phyloP scores from a whole-genome alignment of 345 rosid species.

The Schrenkiella parvula region DNA sequence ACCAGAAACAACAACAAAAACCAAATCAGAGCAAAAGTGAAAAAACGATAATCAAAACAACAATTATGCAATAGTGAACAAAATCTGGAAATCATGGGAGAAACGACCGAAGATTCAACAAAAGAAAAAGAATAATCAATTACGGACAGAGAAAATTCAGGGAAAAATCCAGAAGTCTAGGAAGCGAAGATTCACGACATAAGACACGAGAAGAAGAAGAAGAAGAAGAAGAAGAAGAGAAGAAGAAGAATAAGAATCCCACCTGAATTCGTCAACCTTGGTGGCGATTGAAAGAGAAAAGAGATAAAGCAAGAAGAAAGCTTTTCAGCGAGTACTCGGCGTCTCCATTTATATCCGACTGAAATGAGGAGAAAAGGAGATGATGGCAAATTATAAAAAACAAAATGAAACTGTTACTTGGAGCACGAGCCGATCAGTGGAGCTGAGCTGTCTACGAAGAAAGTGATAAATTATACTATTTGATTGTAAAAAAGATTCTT shows the following conservation, averaged over 20 bases:
- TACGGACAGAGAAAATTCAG: background rate
- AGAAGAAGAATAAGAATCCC: background rate
- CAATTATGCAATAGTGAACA: background rate
- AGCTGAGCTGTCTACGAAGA: slow-evolving; percentile 28
- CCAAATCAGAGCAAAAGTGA: background rate
- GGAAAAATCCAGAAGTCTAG: background rate
- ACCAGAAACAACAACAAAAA: background rate
- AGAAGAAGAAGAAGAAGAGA: background rate
- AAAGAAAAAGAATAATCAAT: background rate
- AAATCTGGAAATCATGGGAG: background rate
- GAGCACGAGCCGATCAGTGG: slow-evolving; percentile 24
- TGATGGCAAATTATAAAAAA: background rate
- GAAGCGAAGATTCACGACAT: background rate
- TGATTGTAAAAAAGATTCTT: background rate
- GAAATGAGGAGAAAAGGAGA: background rate
- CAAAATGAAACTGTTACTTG: background rate
- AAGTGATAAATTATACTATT: background rate
- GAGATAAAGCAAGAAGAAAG: background rate
- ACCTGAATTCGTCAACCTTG: slow-evolving; percentile 16
- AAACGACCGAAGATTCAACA: background rate
- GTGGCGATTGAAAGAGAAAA: background rate
- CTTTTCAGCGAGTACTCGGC: background rate
- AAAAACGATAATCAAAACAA: background rate
- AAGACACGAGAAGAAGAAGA: background rate
- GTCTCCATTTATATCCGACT: slow-evolving; percentile 13